Conservation (phyloP, 2,329 filamentous ascomycete genomes). For the Albifimbria verrucaria region DNA sequence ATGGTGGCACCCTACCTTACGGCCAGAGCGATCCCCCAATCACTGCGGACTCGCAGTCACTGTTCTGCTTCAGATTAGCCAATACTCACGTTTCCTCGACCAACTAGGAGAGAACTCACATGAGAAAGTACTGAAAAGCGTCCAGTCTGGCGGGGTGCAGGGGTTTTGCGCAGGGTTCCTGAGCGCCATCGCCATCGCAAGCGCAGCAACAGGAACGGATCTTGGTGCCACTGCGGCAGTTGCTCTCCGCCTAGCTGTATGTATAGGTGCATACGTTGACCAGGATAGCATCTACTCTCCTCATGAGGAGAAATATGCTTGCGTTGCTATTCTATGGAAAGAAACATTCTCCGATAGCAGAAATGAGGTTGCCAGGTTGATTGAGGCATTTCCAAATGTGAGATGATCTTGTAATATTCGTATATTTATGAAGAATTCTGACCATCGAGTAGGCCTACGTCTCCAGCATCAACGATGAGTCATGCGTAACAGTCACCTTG, state of each 20-base stretch:
- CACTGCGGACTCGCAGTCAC: neutral
- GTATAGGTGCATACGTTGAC: neutral
- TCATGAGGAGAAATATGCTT: neutral
- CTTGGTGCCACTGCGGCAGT: neutral
- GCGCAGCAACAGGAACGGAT: neutral
- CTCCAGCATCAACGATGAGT: neutral
- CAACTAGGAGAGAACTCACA: neutral
- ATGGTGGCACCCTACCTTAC: neutral
- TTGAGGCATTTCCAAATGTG: neutral
- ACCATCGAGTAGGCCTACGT: neutral
- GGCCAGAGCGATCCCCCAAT: neutral
- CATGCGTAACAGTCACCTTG: neutral
- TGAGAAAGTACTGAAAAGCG: neutral
- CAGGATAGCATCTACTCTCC: neutral
- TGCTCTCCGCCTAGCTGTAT: neutral
- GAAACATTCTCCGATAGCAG: neutral
- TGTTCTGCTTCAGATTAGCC: neutral
- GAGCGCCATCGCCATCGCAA: neutral
- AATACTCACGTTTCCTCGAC: neutral
- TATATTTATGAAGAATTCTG: no score
- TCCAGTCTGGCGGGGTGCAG: neutral
- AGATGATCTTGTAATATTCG: no score
- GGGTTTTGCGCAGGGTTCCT: neutral
- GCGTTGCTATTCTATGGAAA: neutral
- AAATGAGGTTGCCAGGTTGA: neutral